Evolutionary conservation across 352 stramenopile genomes (phyloP).

Genomic region (Phytophthora sansomeana): DNA sequence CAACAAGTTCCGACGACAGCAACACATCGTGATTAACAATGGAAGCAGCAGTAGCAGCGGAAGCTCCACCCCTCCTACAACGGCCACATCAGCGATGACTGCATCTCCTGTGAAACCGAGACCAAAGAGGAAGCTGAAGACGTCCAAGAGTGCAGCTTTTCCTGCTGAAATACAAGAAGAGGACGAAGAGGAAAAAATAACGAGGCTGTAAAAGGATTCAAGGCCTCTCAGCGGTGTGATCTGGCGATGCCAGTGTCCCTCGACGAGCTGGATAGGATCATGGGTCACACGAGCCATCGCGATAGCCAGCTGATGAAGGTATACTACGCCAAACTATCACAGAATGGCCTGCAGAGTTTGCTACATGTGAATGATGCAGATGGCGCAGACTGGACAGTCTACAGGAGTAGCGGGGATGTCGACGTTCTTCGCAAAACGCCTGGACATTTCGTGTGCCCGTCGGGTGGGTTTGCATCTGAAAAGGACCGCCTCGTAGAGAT

Average conservation of each 20-base stretch:
- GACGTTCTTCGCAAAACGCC: conserved; percentile 54
- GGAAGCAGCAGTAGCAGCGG: conserved; percentile 36
- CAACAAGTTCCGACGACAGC: conserved; percentile 58
- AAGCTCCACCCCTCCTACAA: conserved; percentile 31
- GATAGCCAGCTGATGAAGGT: conserved; percentile 79
- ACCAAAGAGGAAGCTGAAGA: conserved; percentile 65
- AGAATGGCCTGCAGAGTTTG: conserved; percentile 63
- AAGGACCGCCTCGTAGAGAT: conserved; percentile 76
- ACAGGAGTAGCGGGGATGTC: conserved; percentile 41
- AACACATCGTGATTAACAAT: conserved; percentile 43
- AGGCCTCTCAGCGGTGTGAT: conserved; percentile 25
- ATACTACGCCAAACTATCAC: conserved; percentile 73
- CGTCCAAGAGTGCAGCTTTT: conserved; percentile 45
- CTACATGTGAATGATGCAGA: conserved; percentile 48
- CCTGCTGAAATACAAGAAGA: conserved; percentile 44
- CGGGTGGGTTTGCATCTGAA: conserved; percentile 35
- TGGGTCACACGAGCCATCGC: conserved; percentile 65
- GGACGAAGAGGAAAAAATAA: conserved; percentile 32
- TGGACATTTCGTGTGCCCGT: conserved; percentile 38
- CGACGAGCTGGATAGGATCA: conserved; percentile 66
- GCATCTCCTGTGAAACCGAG: conserved; percentile 30
- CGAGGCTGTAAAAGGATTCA: conserved; percentile 23
- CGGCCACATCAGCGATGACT: conserved; percentile 32
- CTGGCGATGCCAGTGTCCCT: conserved; percentile 42
- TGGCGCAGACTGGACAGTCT: conserved; percentile 55